Percentiles rank a stretch among this genome's conserved stretches.
Evolutionary conservation across 2,329 filamentous ascomycete species (phyloP).

Genomic region (Microsporum canis): DNA sequence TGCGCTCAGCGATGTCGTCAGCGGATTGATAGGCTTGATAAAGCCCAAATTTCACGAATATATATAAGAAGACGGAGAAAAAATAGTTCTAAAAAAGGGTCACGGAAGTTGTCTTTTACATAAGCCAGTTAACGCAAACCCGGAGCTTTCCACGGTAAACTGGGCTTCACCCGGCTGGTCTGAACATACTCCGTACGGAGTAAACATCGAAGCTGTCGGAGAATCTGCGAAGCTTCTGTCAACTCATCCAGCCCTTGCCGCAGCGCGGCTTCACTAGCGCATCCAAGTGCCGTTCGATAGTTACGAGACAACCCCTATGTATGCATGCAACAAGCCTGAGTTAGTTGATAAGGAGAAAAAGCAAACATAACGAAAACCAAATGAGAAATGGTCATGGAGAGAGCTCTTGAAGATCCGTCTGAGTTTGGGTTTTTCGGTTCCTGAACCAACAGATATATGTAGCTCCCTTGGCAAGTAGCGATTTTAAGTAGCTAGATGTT

Average conservation of each 20-base stretch:
- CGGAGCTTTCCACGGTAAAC: background rate
- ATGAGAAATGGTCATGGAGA: background rate
- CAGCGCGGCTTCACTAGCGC: slow-evolving; percentile 1
- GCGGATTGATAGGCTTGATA: background rate
- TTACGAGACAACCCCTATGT: background rate
- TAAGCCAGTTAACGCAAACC: too few species aligned
- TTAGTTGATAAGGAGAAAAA: background rate
- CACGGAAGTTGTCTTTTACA: background rate
- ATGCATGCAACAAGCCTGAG: background rate
- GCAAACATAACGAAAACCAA: background rate
- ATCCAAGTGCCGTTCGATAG: background rate
- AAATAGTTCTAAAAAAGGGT: background rate
- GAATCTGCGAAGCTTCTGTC: background rate
- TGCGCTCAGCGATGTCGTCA: background rate
- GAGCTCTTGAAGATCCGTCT: background rate
- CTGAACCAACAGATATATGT: background rate
- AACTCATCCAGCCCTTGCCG: background rate
- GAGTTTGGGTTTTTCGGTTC: background rate
- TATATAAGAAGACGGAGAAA: background rate
- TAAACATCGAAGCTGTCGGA: background rate
- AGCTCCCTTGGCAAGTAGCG: background rate
- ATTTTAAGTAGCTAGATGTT: background rate
- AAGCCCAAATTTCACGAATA: background rate
- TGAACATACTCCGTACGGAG: background rate
- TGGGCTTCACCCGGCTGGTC: background rate